phyloP scores from a whole-genome alignment of 352 stramenopile species.

The Phytophthora hibernalis region DNA sequence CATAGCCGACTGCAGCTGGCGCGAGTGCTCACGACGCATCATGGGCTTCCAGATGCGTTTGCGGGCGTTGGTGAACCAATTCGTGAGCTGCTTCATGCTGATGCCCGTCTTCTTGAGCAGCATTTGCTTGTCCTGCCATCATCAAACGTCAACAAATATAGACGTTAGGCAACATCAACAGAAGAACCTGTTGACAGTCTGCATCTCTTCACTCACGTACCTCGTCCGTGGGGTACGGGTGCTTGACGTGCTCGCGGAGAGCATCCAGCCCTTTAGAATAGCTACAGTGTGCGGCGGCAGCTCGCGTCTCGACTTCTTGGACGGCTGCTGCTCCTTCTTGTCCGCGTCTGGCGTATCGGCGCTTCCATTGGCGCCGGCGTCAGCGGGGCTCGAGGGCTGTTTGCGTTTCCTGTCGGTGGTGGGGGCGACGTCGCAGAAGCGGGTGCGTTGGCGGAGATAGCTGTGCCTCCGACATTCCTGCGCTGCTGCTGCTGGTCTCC shows the following conservation, averaged over 20 bases:
- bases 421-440: conserved; percentile 15
- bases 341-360: conserved; percentile 35
- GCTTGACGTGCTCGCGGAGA: conserved; percentile 91
- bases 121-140: conserved; percentile 86
- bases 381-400: conserved; percentile 32
- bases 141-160: conserved; percentile 10
- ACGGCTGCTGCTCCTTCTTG: conserved; percentile 49
- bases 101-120: conserved; percentile 90
- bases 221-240: conserved; percentile 91
- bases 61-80: conserved; percentile 91
- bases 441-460: conserved; percentile 1
- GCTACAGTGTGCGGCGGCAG: conserved; percentile 85
- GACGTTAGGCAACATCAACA: conserved; percentile 15
- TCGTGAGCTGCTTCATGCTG: conserved; percentile 92
- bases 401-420: conserved; percentile 38
- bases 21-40: conserved; percentile 86
- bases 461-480: conserved; percentile 29
- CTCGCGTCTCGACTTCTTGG: conserved; percentile 84
- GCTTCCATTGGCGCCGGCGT: conserved; percentile 37
- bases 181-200: conserved; percentile 15
- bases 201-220: conserved; percentile 28
- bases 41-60: conserved; percentile 93
- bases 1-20: conserved; percentile 75
- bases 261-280: conserved; percentile 91
- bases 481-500: conserved; percentile 3